These are phyloP conservation scores for Bolboschoenoplectus hybrid DNA, from an alignment of 202 grass and related monocot genomes.

Conservation along the genomic window DNA sequence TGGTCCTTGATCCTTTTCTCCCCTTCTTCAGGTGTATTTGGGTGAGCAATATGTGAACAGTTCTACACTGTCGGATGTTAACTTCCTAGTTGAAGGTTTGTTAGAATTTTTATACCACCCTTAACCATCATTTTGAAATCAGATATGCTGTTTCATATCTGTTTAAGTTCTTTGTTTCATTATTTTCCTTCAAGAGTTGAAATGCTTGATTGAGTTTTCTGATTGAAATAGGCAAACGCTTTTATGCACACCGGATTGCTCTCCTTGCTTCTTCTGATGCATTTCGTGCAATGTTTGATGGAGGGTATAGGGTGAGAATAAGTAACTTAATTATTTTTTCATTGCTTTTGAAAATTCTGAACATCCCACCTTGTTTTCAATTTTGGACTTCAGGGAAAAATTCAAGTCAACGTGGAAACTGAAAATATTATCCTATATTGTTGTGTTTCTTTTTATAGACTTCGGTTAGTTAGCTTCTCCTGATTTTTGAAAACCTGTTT, in stretches of 20 bases:
- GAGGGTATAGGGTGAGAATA: slow-evolving; percentile 91
- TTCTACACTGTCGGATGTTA: slow-evolving; percentile 94
- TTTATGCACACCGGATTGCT: slow-evolving; percentile 98
- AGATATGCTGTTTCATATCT: slow-evolving; percentile 29
- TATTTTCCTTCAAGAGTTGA: slow-evolving; percentile 23
- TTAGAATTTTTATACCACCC: slow-evolving; percentile 39
- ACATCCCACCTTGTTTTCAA: slow-evolving; percentile 15
- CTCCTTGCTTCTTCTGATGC: slow-evolving; percentile 98
- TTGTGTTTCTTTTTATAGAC: slow-evolving; percentile 17
- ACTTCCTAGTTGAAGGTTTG: slow-evolving; percentile 96
- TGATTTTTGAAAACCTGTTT: slow-evolving; percentile 24
- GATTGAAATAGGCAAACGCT: slow-evolving; percentile 68
- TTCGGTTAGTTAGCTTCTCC: slow-evolving; percentile 1
- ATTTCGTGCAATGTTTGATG: slow-evolving; percentile 99
- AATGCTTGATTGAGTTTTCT: slow-evolving; percentile 10
- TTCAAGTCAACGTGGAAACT: background rate
- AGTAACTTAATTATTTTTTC: slow-evolving; percentile 8
- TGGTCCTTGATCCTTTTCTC: background rate
- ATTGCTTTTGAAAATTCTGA: slow-evolving; percentile 35
- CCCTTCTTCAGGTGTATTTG: slow-evolving; percentile 77
- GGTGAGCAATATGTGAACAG: slow-evolving; percentile 97
- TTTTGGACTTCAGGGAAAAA: background rate
- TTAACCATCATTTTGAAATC: slow-evolving; percentile 28
- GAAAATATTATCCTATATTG: slow-evolving; percentile 1
- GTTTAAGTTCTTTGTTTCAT: background rate